Base-by-base conservation (phyloP, 495 filamentous ascomycete species). In the Ramalina intermedia region DNA sequence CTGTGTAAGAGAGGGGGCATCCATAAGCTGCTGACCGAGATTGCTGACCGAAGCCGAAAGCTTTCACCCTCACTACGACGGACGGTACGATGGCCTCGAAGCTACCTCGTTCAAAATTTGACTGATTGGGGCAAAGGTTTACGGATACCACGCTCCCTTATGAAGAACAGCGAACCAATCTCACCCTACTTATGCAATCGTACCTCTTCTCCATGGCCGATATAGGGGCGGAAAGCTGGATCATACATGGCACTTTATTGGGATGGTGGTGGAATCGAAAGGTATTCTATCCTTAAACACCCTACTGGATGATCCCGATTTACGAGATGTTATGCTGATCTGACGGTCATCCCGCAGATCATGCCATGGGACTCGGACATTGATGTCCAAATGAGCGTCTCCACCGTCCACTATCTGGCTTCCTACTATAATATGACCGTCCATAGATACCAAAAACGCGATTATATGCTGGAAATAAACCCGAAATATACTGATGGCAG, bases 201-300 rank as follows among this genome's bases (percentile, higher is more conserved):
- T 79, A 79, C 47, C 58, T 79, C 9, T 60, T 61, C 3, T 73
- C 71, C 9, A 79, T 79, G 75, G 55, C 63, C 26, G 67, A 70
- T 23, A 62, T 80, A 29, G 72, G 71, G 11, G 71, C 69, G 6
- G 73, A 78, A 54, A 80, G 75, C 36, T 80, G 76, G 76, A 73
- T 80, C 37, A 79, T 79, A 70, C 76, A 80, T 50, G 76, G 76
- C 18, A 71, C 71, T 2, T 66, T 80, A 43, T 61, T 80, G 24
- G 70, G 74, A 20, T 79, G 76, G 76, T 80, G 72, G 71, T 80
- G 76, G 76, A 80, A 78, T 57, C 68, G 69, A 43, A 71, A 71
- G 63, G 71, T 70, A 46, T 27, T 27, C 24, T 36, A 29, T 27
- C 29, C 33, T 6, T 35, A 37, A 45, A 21, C 48, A 43, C 35